phyloP scores from a whole-genome alignment of 805 yeast genomes.

The Yamadazyma phyllophila region DNA sequence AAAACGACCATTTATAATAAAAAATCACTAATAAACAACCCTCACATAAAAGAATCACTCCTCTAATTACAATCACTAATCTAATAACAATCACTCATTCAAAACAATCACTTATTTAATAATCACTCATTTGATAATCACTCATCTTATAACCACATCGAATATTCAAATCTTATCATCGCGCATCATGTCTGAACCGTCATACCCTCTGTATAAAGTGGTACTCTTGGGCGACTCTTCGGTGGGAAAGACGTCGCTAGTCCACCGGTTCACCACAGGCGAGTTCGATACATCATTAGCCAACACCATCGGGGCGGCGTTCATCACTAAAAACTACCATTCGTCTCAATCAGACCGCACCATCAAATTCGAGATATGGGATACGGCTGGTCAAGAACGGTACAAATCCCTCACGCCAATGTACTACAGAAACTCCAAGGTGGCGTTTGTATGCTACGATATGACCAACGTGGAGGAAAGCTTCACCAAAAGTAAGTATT shows the following conservation, averaged over 20 bases:
- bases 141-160: too few relatives aligned
- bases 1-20: too few relatives aligned
- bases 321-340: conserved; percentile 68
- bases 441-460: conserved; percentile 86
- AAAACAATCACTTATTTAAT: too few relatives aligned
- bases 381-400: conserved; percentile 83
- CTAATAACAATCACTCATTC: too few relatives aligned
- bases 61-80: too few relatives aligned
- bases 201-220: conserved; percentile 33
- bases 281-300: conserved; percentile 77
- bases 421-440: conserved; percentile 71
- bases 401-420: conserved; percentile 76
- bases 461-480: conserved; percentile 47
- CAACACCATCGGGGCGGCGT: conserved; percentile 98
- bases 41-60: too few relatives aligned
- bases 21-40: too few relatives aligned
- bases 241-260: conserved; percentile 71
- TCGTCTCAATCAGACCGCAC: conserved; percentile 22
- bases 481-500: conserved; percentile 73
- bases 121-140: too few relatives aligned
- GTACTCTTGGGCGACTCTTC: conserved; percentile 53
- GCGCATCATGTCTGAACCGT: not conserved
- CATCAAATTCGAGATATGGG: conserved; percentile 77
- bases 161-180: too few relatives aligned
- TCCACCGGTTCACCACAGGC: conserved; percentile 70